phyloP scores from a whole-genome alignment of 139 green algal species.

The Micractinium sp. region DNA sequence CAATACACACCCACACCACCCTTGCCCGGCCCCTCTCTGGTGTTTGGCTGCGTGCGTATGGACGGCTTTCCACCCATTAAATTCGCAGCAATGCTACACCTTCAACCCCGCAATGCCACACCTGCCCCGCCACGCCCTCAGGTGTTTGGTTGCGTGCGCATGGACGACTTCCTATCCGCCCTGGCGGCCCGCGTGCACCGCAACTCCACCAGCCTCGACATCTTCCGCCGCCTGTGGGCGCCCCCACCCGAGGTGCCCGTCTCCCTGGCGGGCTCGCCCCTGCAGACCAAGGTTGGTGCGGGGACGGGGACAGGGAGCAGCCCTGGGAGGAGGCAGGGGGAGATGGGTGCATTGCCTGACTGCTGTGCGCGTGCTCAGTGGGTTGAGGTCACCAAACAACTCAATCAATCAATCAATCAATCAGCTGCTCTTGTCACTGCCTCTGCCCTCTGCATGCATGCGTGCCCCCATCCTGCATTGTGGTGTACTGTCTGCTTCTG shows the following conservation, averaged over 20 bases:
- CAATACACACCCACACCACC: not conserved
- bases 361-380: not conserved
- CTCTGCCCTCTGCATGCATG: not conserved
- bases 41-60: slow-evolving; percentile 78
- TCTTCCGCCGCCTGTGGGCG: slow-evolving; percentile 68
- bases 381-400: not conserved
- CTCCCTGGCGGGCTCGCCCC: not conserved
- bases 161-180: slow-evolving; percentile 65
- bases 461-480: too few relatives aligned
- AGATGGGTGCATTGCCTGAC: not conserved
- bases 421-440: not conserved
- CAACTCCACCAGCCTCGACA: slow-evolving; percentile 54
- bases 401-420: too few relatives aligned
- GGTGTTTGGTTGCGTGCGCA: slow-evolving; percentile 76
- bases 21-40: not conserved
- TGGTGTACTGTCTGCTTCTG: too few relatives aligned
- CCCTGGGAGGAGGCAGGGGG: not conserved
- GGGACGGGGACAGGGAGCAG: not conserved
- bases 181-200: slow-evolving; percentile 56
- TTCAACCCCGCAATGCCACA: not conserved
- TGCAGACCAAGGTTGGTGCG: slow-evolving; percentile 35
- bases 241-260: slow-evolving; percentile 24
- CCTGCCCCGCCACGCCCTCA: not conserved
- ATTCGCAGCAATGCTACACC: not conserved
- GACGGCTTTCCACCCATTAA: slow-evolving; percentile 48